Conservation (phyloP, 2,329 filamentous ascomycete genomes). For the Xylariaceae sp. region DNA sequence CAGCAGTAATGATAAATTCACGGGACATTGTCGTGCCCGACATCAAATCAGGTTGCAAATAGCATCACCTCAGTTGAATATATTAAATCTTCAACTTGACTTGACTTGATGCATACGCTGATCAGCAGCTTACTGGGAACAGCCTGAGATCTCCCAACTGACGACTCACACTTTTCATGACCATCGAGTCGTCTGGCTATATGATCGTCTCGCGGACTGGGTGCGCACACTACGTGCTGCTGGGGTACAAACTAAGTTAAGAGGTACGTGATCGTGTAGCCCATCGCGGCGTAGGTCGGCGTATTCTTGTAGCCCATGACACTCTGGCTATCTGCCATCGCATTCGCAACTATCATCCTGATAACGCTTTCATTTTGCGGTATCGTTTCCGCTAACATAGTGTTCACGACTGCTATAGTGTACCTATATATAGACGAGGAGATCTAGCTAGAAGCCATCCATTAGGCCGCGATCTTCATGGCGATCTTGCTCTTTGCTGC, state of each 20-base stretch:
- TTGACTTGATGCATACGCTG: too few relatives aligned
- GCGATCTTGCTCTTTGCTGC: constrained; percentile 18
- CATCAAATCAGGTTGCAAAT: too few relatives aligned
- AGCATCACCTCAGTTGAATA: too few relatives aligned
- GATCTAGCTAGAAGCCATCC: constrained; percentile 11
- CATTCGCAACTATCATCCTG: constrained; percentile 10
- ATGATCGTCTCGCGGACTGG: constrained; percentile 21
- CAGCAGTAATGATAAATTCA: too few relatives aligned
- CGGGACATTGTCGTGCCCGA: too few relatives aligned
- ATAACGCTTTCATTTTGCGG: constrained; percentile 22
- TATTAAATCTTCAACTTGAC: too few relatives aligned
- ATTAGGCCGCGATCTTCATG: constrained; percentile 26
- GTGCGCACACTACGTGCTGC: constrained; percentile 14
- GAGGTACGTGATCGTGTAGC: too few relatives aligned
- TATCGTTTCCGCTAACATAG: constrained; percentile 27
- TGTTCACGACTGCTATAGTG: constrained; percentile 24
- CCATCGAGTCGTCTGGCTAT: constrained; percentile 45
- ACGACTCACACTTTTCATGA: constrained; percentile 66
- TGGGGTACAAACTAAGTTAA: too few relatives aligned
- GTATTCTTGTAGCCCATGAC: constrained; percentile 19
- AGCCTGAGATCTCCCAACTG: too few relatives aligned
- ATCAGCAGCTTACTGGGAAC: too few relatives aligned
- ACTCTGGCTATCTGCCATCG: constrained; percentile 22
- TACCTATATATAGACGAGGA: constrained; percentile 22
- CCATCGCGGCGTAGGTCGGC: too few relatives aligned